These are phyloP conservation scores for Scedosporium aurantiacum DNA, from an alignment of 2,329 filamentous ascomycete species.

Conservation along the genomic window DNA sequence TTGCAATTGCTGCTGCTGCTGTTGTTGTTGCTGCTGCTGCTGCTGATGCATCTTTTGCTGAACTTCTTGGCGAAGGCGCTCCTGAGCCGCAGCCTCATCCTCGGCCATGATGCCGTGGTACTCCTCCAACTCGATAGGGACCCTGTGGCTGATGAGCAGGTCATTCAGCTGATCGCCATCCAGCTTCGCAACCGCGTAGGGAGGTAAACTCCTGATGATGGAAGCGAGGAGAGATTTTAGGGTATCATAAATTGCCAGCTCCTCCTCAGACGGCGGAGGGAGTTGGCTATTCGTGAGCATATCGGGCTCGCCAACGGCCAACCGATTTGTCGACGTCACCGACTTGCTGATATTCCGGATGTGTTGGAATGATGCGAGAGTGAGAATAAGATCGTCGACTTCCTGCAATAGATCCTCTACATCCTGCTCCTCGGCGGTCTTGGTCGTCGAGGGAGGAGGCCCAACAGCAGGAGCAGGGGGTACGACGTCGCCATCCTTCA, in stretches of 20 bases:
- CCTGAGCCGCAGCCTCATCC: conserved; percentile 54
- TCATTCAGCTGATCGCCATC: conserved; percentile 79
- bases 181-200: conserved; percentile 75
- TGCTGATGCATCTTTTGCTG: conserved; percentile 13
- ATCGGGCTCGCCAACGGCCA: conserved; percentile 53
- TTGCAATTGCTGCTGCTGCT: conserved; percentile 10
- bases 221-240: conserved; percentile 65
- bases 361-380: conserved; percentile 65
- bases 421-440: conserved; percentile 53
- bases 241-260: conserved; percentile 54
- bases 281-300: conserved; percentile 56
- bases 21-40: conserved; percentile 19
- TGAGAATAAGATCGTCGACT: conserved; percentile 66
- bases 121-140: conserved; percentile 61
- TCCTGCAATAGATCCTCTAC: conserved; percentile 60
- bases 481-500: conserved; percentile 41
- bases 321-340: conserved; percentile 49
- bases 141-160: conserved; percentile 68
- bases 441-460: conserved; percentile 37
- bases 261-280: conserved; percentile 54
- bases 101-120: conserved; percentile 76
- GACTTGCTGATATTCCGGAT: conserved; percentile 63
- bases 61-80: conserved; percentile 32
- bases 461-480: conserved; percentile 47
- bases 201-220: conserved; percentile 65